phyloP scores from a whole-genome alignment of 495 filamentous ascomycete genomes.

The Hypoxylon lenormandii region DNA sequence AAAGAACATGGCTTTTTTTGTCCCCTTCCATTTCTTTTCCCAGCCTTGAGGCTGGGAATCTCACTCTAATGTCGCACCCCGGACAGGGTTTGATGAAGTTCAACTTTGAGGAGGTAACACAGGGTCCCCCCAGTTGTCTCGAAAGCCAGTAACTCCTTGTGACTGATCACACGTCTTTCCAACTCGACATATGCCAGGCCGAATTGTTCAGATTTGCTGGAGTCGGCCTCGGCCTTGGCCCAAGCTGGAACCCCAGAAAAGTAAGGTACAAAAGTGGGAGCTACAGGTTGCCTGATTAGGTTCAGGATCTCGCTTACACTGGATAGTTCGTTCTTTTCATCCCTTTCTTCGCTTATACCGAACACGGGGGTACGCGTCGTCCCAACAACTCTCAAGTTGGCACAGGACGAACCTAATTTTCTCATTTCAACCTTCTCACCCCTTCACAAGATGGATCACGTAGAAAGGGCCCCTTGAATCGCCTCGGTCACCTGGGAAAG shows the following conservation, averaged over 20 bases:
- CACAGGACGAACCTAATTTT: slow-evolving; percentile 26
- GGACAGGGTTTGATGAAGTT: slow-evolving; percentile 13
- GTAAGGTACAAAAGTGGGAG: slow-evolving; percentile 22
- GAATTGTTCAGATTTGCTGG: slow-evolving; percentile 18
- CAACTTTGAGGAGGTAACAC: slow-evolving; percentile 17
- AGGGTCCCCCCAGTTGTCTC: slow-evolving; percentile 21
- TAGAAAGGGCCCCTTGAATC: slow-evolving; percentile 8
- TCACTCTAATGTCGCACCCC: slow-evolving; percentile 19
- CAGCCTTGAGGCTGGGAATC: slow-evolving; percentile 27
- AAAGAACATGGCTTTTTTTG: slow-evolving; percentile 9
- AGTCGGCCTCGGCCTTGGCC: slow-evolving; percentile 30
- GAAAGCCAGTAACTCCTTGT: slow-evolving; percentile 34
- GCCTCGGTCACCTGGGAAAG: slow-evolving; percentile 4
- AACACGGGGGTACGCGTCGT: slow-evolving; percentile 25
- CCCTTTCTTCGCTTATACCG: slow-evolving; percentile 28
- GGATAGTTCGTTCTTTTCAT: slow-evolving; percentile 26
- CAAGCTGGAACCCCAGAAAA: slow-evolving; percentile 26
- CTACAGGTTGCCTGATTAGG: slow-evolving; percentile 38
- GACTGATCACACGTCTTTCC: slow-evolving; percentile 20
- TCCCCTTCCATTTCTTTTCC: not conserved
- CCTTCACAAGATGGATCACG: no score
- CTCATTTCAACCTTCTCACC: slow-evolving; percentile 4
- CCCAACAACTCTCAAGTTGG: slow-evolving; percentile 19
- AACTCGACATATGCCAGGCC: slow-evolving; percentile 22
- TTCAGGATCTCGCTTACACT: slow-evolving; percentile 40